phyloP scores from a whole-genome alignment of 1,284 basidiomycete species.

The Ceraceosorus guamensis region DNA sequence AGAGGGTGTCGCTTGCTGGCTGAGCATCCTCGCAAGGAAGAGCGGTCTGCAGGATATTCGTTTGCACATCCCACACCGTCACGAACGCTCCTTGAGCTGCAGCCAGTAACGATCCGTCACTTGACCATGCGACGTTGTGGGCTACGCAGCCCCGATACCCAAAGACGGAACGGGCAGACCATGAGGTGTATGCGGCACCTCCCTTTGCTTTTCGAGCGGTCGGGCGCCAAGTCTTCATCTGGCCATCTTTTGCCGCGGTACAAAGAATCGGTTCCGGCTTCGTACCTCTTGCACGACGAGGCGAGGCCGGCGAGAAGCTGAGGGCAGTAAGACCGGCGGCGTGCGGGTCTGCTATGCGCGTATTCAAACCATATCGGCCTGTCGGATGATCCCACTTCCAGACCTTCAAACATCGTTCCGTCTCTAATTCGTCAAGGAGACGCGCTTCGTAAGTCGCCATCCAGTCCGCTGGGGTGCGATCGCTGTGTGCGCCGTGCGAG shows the following conservation, averaged over 20 bases:
- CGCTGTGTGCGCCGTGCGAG: constrained; percentile 48
- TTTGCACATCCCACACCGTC: constrained; percentile 68
- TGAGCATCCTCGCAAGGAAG: constrained; percentile 50
- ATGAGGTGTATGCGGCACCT: constrained; percentile 30
- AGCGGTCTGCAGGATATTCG: constrained; percentile 61
- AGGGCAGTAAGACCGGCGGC: constrained; percentile 63
- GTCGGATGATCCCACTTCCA: constrained; percentile 69
- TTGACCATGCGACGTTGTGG: constrained; percentile 64
- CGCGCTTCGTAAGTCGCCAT: constrained; percentile 83
- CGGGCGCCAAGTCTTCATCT: constrained; percentile 63
- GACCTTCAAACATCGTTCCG: constrained; percentile 75
- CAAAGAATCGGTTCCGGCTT: constrained; percentile 4
- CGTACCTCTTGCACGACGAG: constrained; percentile 8
- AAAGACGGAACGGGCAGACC: constrained; percentile 40
- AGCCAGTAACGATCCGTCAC: constrained; percentile 77
- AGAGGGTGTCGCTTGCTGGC: constrained; percentile 12
- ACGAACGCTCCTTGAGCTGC: constrained; percentile 65
- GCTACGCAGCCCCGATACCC: constrained; percentile 34
- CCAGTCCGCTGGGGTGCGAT: constrained; percentile 59
- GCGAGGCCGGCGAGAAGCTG: constrained; percentile 54
- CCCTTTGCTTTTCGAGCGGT: constrained; percentile 31
- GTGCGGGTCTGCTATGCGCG: constrained; percentile 83
- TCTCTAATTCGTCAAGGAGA: constrained; percentile 57
- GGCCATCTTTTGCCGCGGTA: constrained; percentile 54
- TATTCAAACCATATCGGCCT: constrained; percentile 58